These are phyloP conservation scores for Brassica balearica DNA, from an alignment of 441 rosid genomes.

Conservation along the genomic window DNA sequence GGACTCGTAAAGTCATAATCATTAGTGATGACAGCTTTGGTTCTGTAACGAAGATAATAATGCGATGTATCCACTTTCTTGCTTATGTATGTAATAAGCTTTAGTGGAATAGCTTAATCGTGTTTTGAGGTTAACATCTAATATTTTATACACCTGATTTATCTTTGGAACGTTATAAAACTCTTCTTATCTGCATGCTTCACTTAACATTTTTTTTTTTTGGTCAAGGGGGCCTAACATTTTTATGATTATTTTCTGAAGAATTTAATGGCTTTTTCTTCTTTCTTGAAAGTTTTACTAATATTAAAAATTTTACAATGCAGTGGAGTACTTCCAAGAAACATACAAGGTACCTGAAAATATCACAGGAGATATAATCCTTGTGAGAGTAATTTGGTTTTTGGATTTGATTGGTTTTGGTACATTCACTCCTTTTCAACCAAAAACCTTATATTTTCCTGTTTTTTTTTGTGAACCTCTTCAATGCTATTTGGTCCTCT, in stretches of 20 bases:
- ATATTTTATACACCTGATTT: not conserved
- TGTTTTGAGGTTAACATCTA: not conserved
- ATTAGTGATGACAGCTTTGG: slow-evolving; percentile 31
- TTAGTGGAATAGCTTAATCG: not conserved
- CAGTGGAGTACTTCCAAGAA: slow-evolving; percentile 1
- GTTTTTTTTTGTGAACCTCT: not conserved
- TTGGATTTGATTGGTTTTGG: slow-evolving; percentile 1
- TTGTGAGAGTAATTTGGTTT: slow-evolving; percentile 17
- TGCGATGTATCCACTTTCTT: slow-evolving; percentile 14
- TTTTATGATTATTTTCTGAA: not conserved
- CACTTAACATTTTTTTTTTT: not conserved
- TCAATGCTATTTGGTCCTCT: slow-evolving; percentile 41
- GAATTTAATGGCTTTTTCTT: not conserved
- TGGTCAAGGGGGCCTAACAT: not conserved
- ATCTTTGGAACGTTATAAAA: not conserved
- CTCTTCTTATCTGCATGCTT: slow-evolving; percentile 5
- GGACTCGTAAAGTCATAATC: slow-evolving; percentile 23
- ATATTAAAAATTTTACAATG: not conserved
- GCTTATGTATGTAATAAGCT: slow-evolving; percentile 5
- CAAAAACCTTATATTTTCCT: not conserved
- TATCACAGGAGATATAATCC: slow-evolving; percentile 6
- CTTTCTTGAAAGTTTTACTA: not conserved
- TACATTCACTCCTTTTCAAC: slow-evolving; percentile 26
- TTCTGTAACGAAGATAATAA: slow-evolving; percentile 15
- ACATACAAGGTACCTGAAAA: slow-evolving; percentile 4